These are phyloP conservation scores for Xylariaceae sp. DNA, from an alignment of 2,329 filamentous ascomycete species.

Conservation along the genomic window DNA sequence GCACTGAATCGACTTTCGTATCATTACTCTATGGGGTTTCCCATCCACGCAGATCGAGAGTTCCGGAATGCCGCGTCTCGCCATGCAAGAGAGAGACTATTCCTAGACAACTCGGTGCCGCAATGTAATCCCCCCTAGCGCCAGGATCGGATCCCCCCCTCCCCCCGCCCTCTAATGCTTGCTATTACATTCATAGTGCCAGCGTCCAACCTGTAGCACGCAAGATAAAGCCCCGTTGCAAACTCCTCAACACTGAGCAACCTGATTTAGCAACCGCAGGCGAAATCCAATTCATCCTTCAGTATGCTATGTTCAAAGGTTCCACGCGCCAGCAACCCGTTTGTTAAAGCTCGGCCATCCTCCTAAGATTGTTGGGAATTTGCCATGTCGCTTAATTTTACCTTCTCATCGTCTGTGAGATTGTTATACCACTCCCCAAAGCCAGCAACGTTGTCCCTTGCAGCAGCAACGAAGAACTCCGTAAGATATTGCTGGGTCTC, in stretches of 20 bases:
- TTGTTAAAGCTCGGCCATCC: too few species aligned
- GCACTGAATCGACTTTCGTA: too few species aligned
- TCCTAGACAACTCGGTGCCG: background rate
- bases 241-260: background rate
- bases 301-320: background rate
- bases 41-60: background rate
- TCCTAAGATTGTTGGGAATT: constrained; percentile 24
- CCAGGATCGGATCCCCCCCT: background rate
- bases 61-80: background rate
- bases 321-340: background rate
- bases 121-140: background rate
- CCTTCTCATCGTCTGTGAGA: constrained; percentile 53
- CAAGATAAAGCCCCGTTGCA: background rate
- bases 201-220: background rate
- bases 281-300: too few species aligned
- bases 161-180: background rate
- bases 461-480: constrained; percentile 69
- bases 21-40: too few species aligned
- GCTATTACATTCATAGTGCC: background rate
- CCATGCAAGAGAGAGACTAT: background rate
- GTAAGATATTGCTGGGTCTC: constrained; percentile 82
- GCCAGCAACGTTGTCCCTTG: constrained; percentile 51
- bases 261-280: background rate
- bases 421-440: constrained; percentile 56
- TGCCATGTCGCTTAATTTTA: constrained; percentile 52